Percentiles rank a stretch among this genome's conserved stretches.
Evolutionary conservation across 2,329 filamentous ascomycete species (phyloP).

Genomic region (Fusarium luffae): DNA sequence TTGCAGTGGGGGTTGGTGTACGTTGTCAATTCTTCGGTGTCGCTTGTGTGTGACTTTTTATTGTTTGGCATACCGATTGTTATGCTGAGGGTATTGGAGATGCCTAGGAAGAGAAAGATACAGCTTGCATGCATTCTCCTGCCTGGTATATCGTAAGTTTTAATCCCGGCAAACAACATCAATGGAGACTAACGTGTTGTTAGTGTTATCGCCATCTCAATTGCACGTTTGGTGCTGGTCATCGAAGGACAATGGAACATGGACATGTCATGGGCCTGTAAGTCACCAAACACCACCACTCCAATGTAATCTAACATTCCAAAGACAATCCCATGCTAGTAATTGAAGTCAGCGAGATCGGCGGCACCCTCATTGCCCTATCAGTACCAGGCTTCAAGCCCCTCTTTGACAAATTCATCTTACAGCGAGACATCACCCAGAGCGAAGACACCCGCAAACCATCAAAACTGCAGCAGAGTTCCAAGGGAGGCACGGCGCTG

Average conservation of each 20-base stretch:
- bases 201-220: conserved; percentile 62
- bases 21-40: conserved; percentile 61
- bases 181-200: neutral
- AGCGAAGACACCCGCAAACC: conserved; percentile 37
- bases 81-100: conserved; percentile 59
- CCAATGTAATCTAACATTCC: neutral
- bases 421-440: conserved; percentile 40
- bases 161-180: too few species aligned
- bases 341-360: conserved; percentile 63
- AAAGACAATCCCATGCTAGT: conserved; percentile 59
- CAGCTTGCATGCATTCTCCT: conserved; percentile 60
- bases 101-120: conserved; percentile 57
- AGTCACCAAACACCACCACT: neutral
- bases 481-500: conserved; percentile 45
- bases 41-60: conserved; percentile 61
- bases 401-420: conserved; percentile 53
- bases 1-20: conserved; percentile 64
- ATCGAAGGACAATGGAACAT: conserved; percentile 59
- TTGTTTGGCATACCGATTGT: conserved; percentile 62
- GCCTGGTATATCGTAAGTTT: conserved; percentile 59
- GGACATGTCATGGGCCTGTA: conserved; percentile 61
- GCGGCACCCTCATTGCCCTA: conserved; percentile 61
- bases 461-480: conserved; percentile 38
- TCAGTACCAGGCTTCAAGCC: conserved; percentile 63
- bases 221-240: conserved; percentile 59